Base-by-base conservation (phyloP, 2,329 filamentous ascomycete species). In the Berkeleyomyces basicola region DNA sequence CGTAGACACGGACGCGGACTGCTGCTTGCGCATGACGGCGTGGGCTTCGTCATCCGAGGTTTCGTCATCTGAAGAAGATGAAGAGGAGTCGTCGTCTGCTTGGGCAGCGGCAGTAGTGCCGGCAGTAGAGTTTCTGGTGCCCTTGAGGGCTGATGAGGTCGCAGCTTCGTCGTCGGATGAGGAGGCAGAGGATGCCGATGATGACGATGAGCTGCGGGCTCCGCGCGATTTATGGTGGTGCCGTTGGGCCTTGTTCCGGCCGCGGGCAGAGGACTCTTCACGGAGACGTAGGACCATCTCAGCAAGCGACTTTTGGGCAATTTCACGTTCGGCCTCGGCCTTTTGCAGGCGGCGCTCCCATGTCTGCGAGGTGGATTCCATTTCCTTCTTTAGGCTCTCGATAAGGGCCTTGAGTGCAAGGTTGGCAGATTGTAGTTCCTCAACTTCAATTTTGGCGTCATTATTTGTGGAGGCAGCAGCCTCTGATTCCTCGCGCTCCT, bases 271-370 rank as follows among this genome's bases (percentile, higher is more conserved):
- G 14, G 59, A 64, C 42, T 64, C 63, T 36, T 58, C 60, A 61
- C 90, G 83, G 63, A 96, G 86, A 67, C 86, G 85, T 68, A 88
- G 79, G 10, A 96, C 85, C 89, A 97, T 93, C 70, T 96, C 88
- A 0, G 87, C 85, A 53, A 99, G 75, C 1, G 86, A 86, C 71
- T 87, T 85, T 62, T 86, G 84, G 61, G 85, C 83, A 49, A 82
- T 78, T 62, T 86, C 83, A 55, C 86, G 82, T 68, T 96, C 90
- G 7, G 81, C 76, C 71, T 97, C 92, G 3, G 90, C 91, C 64
- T 77, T 80, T 71, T 96, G 49, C 5, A 53, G 10, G 7, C 49
- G 49, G 33, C 49, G 33, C 37, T 53, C 49, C 49, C 49, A 53
- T 4, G 9, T 36, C 14, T 53, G 49, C 9, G 49, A 53, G 3